phyloP scores from a whole-genome alignment of 371 early-diverging fungal species.

The Mortierella sp. region DNA sequence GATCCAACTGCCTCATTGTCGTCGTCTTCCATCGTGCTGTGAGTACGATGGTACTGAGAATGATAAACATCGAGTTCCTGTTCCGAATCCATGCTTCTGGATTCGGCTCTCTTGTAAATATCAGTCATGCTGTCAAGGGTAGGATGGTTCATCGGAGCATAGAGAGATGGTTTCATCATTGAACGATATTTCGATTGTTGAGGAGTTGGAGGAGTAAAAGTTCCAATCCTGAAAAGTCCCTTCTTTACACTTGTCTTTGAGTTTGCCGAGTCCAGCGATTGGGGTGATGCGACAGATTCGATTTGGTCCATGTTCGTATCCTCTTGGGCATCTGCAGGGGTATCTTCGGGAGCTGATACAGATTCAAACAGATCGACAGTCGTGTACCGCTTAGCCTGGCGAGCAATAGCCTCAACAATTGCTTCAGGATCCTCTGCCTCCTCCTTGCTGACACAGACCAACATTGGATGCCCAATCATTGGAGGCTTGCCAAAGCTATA shows the following conservation, averaged over 20 bases:
- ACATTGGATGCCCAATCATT: constrained; percentile 45
- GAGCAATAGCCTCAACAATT: constrained; percentile 45
- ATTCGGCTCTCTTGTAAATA: constrained; percentile 27
- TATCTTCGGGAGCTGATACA: background rate
- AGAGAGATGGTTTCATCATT: constrained; percentile 14
- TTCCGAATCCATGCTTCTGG: background rate
- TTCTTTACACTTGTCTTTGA: constrained; percentile 3
- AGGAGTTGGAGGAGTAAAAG: constrained; percentile 17
- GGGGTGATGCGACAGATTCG: constrained; percentile 5
- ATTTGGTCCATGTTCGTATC: constrained; percentile 4
- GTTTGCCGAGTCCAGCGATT: no score
- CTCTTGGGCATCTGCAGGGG: constrained; percentile 15
- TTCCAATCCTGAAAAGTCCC: constrained; percentile 24
- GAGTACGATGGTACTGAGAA: background rate
- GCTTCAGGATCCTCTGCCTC: constrained; percentile 38
- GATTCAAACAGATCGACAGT: constrained; percentile 30
- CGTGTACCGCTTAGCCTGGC: constrained; percentile 53
- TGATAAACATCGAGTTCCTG: constrained; percentile 15
- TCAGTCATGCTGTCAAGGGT: constrained; percentile 22
- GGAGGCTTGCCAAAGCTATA: constrained; percentile 2
- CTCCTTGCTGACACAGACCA: constrained; percentile 52
- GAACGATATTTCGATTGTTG: constrained; percentile 18
- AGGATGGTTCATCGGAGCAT: constrained; percentile 17
- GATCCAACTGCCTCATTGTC: constrained; percentile 2
- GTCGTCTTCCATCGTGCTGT: background rate